Evolutionary conservation across 208 protist species (phyloP), one percentile per base, ranked within the genome.

Genomic region (Trypanosoma melophagium): DNA sequence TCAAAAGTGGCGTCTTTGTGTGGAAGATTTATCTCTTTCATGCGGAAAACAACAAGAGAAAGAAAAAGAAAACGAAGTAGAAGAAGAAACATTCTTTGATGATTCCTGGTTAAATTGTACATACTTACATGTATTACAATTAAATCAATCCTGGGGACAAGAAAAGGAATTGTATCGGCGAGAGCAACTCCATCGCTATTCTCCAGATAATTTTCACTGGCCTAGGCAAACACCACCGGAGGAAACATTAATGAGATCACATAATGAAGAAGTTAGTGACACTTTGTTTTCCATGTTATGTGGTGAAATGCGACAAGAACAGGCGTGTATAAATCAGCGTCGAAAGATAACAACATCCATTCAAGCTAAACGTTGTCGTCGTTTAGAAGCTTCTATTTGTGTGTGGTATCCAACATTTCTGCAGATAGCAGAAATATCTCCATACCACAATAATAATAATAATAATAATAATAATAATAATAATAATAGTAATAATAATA

Each of bases 1-100:
- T 80, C 76, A 74, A 28, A 74, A 69, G 38, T 68, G 69, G 69
- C 40, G 60, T 41, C 35, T 69, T 19, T 68, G 40, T 28, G 50
- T 74, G 0, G 69, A 74, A 16, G 69, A 74, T 51, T 44, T 74
- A 10, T 61, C 69, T 10, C 28, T 74, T 2, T 12, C 69, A 19
- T 31, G 25, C 5, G 24, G 8, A 13, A 9, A 28, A 41, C 4
- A 49, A 44, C 14, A 21, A 24, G 9, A 40, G 7, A 19, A 28
- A 21, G 13, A 42, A 31, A 7, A 47, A 41, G 28, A 52, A 5
- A 31, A 54, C 38, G 28, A 59, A 22, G 19, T 31, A 7, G 16
- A 47, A 41, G 28, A 52, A 5, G 45, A 54, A 16, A 9, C 24
- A 1, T 55, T 56, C 1, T 65, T 57, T 44, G 38, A 66, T 51